phyloP scores from a whole-genome alignment of 257 asterid species.

The Thymus quinquecostatus region DNA sequence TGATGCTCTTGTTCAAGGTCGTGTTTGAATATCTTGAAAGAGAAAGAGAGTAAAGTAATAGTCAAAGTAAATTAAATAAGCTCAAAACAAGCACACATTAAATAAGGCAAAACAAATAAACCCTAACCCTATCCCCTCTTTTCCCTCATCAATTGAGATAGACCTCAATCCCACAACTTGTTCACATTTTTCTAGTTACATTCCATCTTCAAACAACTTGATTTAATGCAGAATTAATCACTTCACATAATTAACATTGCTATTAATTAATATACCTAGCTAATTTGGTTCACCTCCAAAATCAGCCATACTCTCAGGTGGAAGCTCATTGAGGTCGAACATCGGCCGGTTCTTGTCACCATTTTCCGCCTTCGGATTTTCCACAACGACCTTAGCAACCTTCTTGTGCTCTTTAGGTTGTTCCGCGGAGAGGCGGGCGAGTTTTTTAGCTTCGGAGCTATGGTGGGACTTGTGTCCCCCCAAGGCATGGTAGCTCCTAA shows the following conservation, averaged over 20 bases:
- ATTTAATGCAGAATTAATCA: no score
- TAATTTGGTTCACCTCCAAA: neutral
- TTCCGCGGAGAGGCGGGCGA: neutral
- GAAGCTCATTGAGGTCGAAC: slow-evolving; percentile 29
- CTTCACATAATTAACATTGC: no score
- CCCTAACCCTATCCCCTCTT: slow-evolving; percentile 5
- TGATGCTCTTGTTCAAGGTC: neutral
- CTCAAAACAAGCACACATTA: neutral
- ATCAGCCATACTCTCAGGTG: neutral
- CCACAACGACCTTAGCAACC: neutral
- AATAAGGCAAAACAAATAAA: neutral
- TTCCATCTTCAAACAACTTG: no score
- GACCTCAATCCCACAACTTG: neutral
- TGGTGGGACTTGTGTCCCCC: slow-evolving; percentile 31
- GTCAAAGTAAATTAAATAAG: neutral
- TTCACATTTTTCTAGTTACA: no score
- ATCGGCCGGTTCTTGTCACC: no score
- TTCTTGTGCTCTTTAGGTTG: neutral
- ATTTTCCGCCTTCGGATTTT: no score
- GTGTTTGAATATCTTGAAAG: neutral
- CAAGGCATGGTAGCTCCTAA: slow-evolving; percentile 24
- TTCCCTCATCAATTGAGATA: neutral
- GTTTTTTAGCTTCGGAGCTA: neutral
- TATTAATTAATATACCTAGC: neutral
- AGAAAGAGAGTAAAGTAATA: neutral